These are phyloP conservation scores for Neohortaea acidophila DNA, from an alignment of 495 filamentous ascomycete genomes.

Conservation along the genomic window DNA sequence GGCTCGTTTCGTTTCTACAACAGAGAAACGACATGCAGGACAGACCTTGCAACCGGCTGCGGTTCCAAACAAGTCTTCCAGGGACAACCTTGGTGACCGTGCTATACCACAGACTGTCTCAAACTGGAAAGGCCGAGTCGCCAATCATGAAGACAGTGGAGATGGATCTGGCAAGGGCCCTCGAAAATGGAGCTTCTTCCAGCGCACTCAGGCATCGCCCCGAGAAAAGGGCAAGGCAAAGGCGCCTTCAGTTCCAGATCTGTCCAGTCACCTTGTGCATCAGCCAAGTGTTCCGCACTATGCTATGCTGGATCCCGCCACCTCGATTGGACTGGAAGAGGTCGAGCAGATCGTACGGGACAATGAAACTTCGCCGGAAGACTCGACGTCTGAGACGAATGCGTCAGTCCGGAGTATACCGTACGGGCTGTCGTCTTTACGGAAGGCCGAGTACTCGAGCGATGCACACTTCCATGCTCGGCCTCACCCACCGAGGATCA, in stretches of 20 bases:
- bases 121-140: no score
- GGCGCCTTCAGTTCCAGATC: slow-evolving; percentile 16
- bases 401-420: slow-evolving; percentile 1
- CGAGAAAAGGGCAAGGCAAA: slow-evolving; percentile 28
- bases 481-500: slow-evolving; percentile 3
- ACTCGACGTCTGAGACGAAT: slow-evolving; percentile 5
- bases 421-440: slow-evolving; percentile 17
- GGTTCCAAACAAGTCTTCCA: no score
- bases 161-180: slow-evolving; percentile 17
- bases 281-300: slow-evolving; percentile 55
- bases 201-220: slow-evolving; percentile 47
- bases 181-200: slow-evolving; percentile 72
- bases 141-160: no score
- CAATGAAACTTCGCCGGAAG: slow-evolving; percentile 6
- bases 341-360: slow-evolving; percentile 51
- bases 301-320: slow-evolving; percentile 59
- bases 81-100: no score
- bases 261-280: slow-evolving; percentile 11
- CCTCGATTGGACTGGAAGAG: slow-evolving; percentile 50
- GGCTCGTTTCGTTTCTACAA: no score
- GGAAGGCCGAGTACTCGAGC: neutral
- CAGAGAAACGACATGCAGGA: no score
- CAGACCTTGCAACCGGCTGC: no score
- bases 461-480: slow-evolving; percentile 1
- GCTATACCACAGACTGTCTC: no score